Percentiles rank a stretch among this genome's conserved stretches.
These are phyloP conservation scores for Achaetomium macrosporum DNA, from an alignment of 2,329 filamentous ascomycete species.

Conservation along the genomic window DNA sequence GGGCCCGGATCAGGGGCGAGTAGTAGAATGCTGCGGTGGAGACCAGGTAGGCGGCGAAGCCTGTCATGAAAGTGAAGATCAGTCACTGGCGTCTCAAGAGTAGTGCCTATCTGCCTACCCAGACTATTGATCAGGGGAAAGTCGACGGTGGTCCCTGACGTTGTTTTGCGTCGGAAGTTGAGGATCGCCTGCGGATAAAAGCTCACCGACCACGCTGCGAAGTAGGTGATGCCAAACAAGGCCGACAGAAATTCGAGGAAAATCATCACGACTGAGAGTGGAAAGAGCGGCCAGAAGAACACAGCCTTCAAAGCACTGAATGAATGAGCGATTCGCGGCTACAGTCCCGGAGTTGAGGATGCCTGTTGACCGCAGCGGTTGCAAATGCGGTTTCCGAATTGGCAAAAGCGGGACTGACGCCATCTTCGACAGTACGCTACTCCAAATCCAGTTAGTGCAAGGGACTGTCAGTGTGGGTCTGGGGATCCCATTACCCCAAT, in stretches of 20 bases:
- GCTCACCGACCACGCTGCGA: conserved; percentile 72
- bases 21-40: conserved; percentile 73
- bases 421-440: background rate
- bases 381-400: background rate
- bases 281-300: background rate
- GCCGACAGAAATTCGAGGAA: conserved; percentile 48
- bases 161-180: conserved; percentile 72
- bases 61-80: conserved; percentile 30
- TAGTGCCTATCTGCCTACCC: conserved; percentile 32
- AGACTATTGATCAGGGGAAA: conserved; percentile 71
- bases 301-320: background rate
- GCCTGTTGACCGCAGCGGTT: background rate
- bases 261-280: background rate
- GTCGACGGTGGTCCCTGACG: conserved; percentile 78
- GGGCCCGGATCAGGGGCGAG: conserved; percentile 66
- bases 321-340: background rate
- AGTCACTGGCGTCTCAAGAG: background rate
- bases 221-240: conserved; percentile 71
- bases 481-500: background rate
- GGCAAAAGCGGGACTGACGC: too few species aligned
- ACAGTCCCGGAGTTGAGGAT: background rate
- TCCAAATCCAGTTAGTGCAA: background rate
- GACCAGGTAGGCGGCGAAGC: conserved; percentile 69
- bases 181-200: conserved; percentile 89
- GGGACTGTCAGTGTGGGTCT: background rate